Conservation (phyloP, 306 rosid species). For the Malus asiatica region DNA sequence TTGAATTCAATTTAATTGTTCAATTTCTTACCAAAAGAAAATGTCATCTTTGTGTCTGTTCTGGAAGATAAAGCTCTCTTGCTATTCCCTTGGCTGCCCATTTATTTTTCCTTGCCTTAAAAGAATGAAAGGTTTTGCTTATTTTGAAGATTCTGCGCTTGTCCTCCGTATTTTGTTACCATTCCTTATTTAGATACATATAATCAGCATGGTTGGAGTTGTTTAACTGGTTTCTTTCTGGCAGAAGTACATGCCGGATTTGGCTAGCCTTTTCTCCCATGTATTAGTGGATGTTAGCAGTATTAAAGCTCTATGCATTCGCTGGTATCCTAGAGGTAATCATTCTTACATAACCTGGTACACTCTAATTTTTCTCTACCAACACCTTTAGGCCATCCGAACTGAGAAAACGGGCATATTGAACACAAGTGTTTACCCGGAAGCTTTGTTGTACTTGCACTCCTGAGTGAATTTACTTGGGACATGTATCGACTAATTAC, state of each 20-base stretch:
- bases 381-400: not conserved
- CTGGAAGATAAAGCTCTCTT: not conserved
- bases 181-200: not conserved
- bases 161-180: not conserved
- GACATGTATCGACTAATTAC: not conserved
- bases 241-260: conserved; percentile 97
- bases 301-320: conserved; percentile 67
- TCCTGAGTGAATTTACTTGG: not conserved
- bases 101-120: not conserved
- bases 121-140: not conserved
- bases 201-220: not conserved
- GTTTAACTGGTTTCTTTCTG: not conserved
- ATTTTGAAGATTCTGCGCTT: not conserved
- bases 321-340: conserved; percentile 92
- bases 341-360: not conserved
- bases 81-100: not conserved
- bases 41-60: not conserved
- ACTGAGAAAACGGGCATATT: not conserved
- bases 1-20: not conserved
- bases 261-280: conserved; percentile 84
- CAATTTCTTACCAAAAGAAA: not conserved
- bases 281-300: conserved; percentile 97
- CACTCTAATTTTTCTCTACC: not conserved
- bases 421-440: not conserved
- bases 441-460: not conserved